Evolutionary conservation across 2,329 filamentous ascomycete genomes (phyloP).

Genomic region (Penicillium janthinellum): DNA sequence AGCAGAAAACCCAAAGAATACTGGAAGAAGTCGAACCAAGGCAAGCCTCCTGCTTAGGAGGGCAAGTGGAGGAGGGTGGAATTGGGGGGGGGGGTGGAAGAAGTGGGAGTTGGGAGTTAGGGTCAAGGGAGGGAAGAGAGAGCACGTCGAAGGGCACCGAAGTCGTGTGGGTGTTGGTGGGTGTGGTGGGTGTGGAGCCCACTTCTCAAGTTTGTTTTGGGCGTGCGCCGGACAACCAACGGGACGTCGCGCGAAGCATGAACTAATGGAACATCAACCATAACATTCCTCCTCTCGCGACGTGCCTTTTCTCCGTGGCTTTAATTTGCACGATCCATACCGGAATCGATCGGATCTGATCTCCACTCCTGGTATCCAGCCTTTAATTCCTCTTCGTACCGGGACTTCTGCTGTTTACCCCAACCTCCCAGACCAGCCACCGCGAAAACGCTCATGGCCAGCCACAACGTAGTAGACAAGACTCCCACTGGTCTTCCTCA

Average conservation of each 20-base stretch:
- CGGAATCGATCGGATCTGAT: not conserved
- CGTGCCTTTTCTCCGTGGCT: slow-evolving; percentile 14
- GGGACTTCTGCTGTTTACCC: slow-evolving; percentile 3
- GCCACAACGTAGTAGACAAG: too few species aligned
- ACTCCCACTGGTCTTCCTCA: too few species aligned
- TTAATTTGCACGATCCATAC: slow-evolving; percentile 1
- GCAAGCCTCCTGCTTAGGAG: not conserved
- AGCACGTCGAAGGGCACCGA: slow-evolving; percentile 23
- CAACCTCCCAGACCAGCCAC: slow-evolving; percentile 26
- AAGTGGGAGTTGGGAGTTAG: not conserved
- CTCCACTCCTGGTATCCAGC: not conserved
- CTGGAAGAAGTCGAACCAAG: not conserved
- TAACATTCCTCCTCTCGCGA: slow-evolving; percentile 31
- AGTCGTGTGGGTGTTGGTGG: slow-evolving; percentile 25
- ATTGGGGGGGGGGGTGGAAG: not conserved
- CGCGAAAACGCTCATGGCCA: not conserved
- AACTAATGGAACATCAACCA: slow-evolving; percentile 25
- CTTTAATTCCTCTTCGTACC: not conserved
- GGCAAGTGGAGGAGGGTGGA: slow-evolving; percentile 7
- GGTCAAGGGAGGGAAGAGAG: slow-evolving; percentile 12
- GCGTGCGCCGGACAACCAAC: slow-evolving; percentile 41
- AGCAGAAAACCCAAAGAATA: slow-evolving; percentile 1
- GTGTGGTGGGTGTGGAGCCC: slow-evolving; percentile 27
- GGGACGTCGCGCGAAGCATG: slow-evolving; percentile 37
- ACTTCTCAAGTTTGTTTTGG: slow-evolving; percentile 38